Evolutionary conservation across 345 rosid genomes (phyloP), one percentile per base, ranked within the genome.

Genomic region (Excoecaria agallocha): DNA sequence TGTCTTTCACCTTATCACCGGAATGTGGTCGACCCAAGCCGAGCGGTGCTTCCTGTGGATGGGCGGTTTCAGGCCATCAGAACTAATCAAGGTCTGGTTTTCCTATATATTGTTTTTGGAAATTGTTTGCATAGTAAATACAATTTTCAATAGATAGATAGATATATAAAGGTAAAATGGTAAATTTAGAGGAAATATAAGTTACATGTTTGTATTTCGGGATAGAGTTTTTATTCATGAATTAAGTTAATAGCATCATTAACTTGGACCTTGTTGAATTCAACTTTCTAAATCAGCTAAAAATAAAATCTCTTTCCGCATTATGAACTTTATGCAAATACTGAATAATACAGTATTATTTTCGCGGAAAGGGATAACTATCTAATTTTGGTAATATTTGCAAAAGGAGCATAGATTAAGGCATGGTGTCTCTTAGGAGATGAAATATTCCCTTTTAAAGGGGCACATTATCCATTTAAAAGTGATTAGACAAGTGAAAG

Each of bases 41-140:
- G 99, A 95, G 71, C 97, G 99, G 9, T 93, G 98, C 84, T 95
- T 95, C 83, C 91, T 95, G 9, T 95, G 99, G 99, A 93, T 95
- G 89, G 99, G 94, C 6, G 99, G 99, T 20, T 95, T 95, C 57
- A 83, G 93, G 54, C 98, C 99, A 12, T 95, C 99, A 1, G 99
- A 95, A 20, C 89, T 93, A 24, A 91, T 95, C 84, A 95, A 93
- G 98, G 99, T 93, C 46, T 5, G 62, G 11, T 8, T 25, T 45
- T 16, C 35, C 66, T 9, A 13, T 49, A 9, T 48, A 73, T 73
- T 62, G n/a, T 30, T 30, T 30, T 30, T 30, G 30, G 30, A 30
- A 1, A 30, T 20, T 4, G 59, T 43, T 43, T 51, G 9, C 59
- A 50, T 57, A 64, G 55, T 22, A 9, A 55, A n/a, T 45, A 30